Evolutionary conservation across 1,139 yeast species (phyloP), one percentile per base, ranked within the genome.

Genomic region (Hyphopichia buzzinii): DNA sequence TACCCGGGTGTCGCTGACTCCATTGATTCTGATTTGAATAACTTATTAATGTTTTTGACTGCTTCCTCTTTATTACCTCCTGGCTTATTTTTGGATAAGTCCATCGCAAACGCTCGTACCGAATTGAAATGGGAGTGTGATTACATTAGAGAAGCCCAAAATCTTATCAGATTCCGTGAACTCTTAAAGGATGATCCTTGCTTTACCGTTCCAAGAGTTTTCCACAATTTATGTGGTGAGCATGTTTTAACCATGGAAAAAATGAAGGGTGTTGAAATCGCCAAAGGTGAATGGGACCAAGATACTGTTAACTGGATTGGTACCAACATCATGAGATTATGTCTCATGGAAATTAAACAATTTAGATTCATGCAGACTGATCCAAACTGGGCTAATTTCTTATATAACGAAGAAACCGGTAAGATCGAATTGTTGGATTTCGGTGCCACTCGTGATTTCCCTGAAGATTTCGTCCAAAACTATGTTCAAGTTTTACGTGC

Each of bases 51-150:
- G 72, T 68, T 92, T 24, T 67, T 92, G 50, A 84, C 95, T 4
- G 97, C 97, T 2, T 84, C 96, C 6, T 71, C 90, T 19, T 66
- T 92, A 41, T 70, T 92, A 37, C 99, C 99, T 11, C 85, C 87
- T 35, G 98, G 98, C 0, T 70, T 94, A 47, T 92, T 88, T 54
- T 74, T 94, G 35, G 97, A 92, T 54, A 86, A 84, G 54, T 88
- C 97, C 17, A 81, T 92, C 43, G 96, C 87, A 22, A 90, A 89
- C 58, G 97, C 98, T 1, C 75, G 98, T 49, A 79, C 79, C 15
- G 99, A 92, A 59, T 72, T 92, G 47, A 89, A 88, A 50, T 92
- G 97, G 97, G 99, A 92, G 62, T 90, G 97, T 62, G 97, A 92
- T 60, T 92, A 94, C 55, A 64, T 83, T 23, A 77, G 98, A 46